Evolutionary conservation across 305 asterid species (phyloP), one percentile per base, ranked within the genome.

Genomic region (Solanum hybrid): DNA sequence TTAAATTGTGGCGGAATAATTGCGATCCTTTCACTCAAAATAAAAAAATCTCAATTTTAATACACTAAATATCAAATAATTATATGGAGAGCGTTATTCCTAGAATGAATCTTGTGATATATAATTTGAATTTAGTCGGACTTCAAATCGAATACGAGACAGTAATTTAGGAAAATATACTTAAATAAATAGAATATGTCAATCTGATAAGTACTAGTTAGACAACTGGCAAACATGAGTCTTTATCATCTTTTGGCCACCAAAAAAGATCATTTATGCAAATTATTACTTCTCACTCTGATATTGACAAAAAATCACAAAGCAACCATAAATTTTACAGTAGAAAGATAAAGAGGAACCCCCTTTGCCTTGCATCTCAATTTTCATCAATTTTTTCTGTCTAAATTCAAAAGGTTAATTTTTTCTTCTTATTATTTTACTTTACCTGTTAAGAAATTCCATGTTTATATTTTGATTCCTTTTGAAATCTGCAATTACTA

Each of bases 61-160:
- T 46, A 46, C 0, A 46, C 2, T 51, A 51, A 51, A 51, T 51
- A 2, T 51, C 22, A 51, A 16, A 51, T 14, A 51, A 51, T 51
- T 3, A 51, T 51, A 16, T 51, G 1, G 9, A 51, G 4, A 51
- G 8, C 4, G 4, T 1, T 6, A 16, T 51, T 14, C 1, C 4
- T 51, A 51, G 0, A 51, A 16, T 51, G 9, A 0, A 51, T 51
- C 64, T 0, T 51, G 9, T 51, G 8, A 51, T 6, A 51, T 51
- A 51, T 51, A 51, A 51, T 1, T 16, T 16, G 0, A 16, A 51
- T 51, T 51, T 51, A 51, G 0, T 51, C 4, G n/a, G 0, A 16
- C 4, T 51, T 17, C 9, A 51, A 51, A 16, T 0, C 4, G 3
- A 56, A 17, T 56, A 16, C 3, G 2, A 6, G 64, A 51, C 22